phyloP scores from a whole-genome alignment of 345 rosid genomes.

The Iberis pinnata region DNA sequence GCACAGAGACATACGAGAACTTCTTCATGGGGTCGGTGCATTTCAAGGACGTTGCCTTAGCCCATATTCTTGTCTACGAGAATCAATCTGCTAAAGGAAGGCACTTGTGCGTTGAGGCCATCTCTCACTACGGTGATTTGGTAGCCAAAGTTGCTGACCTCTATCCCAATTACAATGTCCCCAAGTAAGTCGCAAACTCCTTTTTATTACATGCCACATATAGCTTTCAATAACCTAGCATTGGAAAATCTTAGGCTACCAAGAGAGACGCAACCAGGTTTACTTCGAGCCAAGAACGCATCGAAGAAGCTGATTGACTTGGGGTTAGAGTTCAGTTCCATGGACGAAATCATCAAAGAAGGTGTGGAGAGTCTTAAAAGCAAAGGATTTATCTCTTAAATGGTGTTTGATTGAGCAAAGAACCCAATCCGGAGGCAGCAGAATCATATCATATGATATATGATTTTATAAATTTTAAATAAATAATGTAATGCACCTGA shows the following conservation, averaged over 20 bases:
- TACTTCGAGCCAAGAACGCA: constrained; percentile 60
- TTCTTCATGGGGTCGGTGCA: constrained; percentile 86
- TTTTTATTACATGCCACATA: not conserved
- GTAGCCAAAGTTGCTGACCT: constrained; percentile 85
- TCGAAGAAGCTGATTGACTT: constrained; percentile 63
- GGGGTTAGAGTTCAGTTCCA: constrained; percentile 65
- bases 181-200: constrained; percentile 42
- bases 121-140: constrained; percentile 85
- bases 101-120: constrained; percentile 79
- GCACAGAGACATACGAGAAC: constrained; percentile 66
- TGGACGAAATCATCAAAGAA: constrained; percentile 84
- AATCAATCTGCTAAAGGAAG: constrained; percentile 71
- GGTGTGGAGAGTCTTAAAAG: constrained; percentile 66
- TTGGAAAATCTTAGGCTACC: constrained; percentile 39
- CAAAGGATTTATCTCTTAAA: constrained; percentile 53
- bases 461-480: not conserved
- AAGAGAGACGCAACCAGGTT: constrained; percentile 72
- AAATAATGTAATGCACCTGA: not conserved
- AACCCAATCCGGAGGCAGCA: constrained; percentile 14
- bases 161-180: constrained; percentile 75
- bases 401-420: constrained; percentile 2
- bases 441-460: constrained; percentile 4
- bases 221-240: not conserved
- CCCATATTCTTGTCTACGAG: constrained; percentile 83
- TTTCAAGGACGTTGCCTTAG: constrained; percentile 84